Conservation (phyloP, 2,329 filamentous ascomycete species). For the Aspergillus uvarum region DNA sequence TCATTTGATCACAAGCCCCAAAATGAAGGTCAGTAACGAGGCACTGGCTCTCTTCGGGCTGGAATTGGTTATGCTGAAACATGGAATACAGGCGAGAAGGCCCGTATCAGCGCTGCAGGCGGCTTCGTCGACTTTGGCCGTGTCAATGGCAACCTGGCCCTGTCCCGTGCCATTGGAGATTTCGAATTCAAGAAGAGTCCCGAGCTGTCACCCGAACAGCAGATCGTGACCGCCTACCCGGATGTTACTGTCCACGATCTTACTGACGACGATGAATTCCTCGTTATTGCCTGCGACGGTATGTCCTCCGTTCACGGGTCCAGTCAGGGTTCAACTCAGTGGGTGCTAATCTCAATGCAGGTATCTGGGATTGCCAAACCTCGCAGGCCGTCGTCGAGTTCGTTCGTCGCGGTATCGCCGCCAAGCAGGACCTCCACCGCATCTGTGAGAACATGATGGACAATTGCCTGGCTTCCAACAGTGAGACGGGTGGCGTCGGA, state of each 20-base stretch:
- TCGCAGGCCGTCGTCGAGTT: slow-evolving; percentile 98
- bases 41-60: neutral
- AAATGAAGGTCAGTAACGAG: slow-evolving; percentile 71
- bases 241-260: slow-evolving; percentile 92
- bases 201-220: slow-evolving; percentile 93
- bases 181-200: slow-evolving; percentile 99
- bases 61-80: slow-evolving; percentile 11
- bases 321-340: neutral
- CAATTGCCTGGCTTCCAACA: slow-evolving; percentile 96
- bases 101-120: slow-evolving; percentile 89
- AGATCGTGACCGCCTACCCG: slow-evolving; percentile 96
- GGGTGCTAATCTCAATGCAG: slow-evolving; percentile 50
- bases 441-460: slow-evolving; percentile 99
- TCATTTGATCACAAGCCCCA: slow-evolving; percentile 99
- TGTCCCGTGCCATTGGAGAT: slow-evolving; percentile 96
- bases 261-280: slow-evolving; percentile 89
- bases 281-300: slow-evolving; percentile 92
- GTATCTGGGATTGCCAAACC: slow-evolving; percentile 99
- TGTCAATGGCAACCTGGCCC: slow-evolving; percentile 94
- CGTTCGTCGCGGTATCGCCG: slow-evolving; percentile 90
- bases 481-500: slow-evolving; percentile 93
- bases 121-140: slow-evolving; percentile 98
- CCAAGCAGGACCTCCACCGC: slow-evolving; percentile 88
- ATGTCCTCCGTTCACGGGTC: slow-evolving; percentile 37
- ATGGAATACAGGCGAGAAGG: slow-evolving; percentile 75